Evolutionary conservation across 2,329 filamentous ascomycete species (phyloP).

Genomic region (Helotiales sp.): DNA sequence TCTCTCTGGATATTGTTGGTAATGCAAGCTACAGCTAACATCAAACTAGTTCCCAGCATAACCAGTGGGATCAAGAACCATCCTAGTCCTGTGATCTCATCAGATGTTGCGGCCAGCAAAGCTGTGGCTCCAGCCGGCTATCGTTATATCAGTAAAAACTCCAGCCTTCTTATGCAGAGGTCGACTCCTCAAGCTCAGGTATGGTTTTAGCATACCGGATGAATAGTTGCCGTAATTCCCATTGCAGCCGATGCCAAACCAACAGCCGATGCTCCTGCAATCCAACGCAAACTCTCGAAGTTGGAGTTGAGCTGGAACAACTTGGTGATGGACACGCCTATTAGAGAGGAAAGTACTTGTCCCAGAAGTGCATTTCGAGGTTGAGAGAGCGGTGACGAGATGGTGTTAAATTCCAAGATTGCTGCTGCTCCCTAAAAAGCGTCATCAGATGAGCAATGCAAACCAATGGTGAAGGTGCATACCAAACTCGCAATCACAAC

Average conservation of each 20-base stretch:
- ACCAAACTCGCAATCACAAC: slow-evolving; percentile 72
- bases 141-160: too few species aligned
- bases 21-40: slow-evolving; percentile 62
- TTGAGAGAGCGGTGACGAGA: slow-evolving; percentile 71
- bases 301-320: slow-evolving; percentile 55
- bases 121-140: slow-evolving; percentile 75
- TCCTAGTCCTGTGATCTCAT: slow-evolving; percentile 55
- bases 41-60: slow-evolving; percentile 58
- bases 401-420: slow-evolving; percentile 72
- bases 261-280: slow-evolving; percentile 66
- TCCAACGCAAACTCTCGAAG: slow-evolving; percentile 56
- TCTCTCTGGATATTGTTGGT: slow-evolving; percentile 66
- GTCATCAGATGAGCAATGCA: slow-evolving; percentile 1
- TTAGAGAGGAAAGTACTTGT: slow-evolving; percentile 61
- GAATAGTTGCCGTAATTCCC: slow-evolving; percentile 57
- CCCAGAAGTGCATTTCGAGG: slow-evolving; percentile 69
- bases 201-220: too few species aligned
- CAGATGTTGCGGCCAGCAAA: slow-evolving; percentile 63
- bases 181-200: too few species aligned
- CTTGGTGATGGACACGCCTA: slow-evolving; percentile 64
- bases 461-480: slow-evolving; percentile 36
- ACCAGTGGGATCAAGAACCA: slow-evolving; percentile 69
- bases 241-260: slow-evolving; percentile 63
- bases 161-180: too few species aligned
- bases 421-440: slow-evolving; percentile 61